These are phyloP conservation scores for Xerocomellus amylosporus DNA, from an alignment of 768 basidiomycete genomes.

Conservation along the genomic window DNA sequence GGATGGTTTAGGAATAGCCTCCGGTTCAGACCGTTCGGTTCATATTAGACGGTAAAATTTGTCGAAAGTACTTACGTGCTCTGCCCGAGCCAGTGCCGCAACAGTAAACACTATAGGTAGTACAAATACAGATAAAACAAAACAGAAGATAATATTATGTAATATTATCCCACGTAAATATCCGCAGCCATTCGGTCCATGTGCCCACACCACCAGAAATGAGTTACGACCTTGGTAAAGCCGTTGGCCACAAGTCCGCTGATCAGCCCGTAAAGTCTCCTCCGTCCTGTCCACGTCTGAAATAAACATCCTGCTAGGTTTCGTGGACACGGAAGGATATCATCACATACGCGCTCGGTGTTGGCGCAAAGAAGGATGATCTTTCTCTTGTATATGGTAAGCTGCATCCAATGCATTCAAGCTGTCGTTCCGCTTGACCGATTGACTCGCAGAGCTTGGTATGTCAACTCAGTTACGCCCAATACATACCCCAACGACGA, in stretches of 20 bases:
- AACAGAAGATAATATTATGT: too few relatives aligned
- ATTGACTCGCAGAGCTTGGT: constrained; percentile 48
- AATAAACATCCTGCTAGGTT: constrained; percentile 44
- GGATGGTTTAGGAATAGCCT: too few relatives aligned
- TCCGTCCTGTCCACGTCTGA: not conserved
- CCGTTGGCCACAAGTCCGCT: constrained; percentile 55
- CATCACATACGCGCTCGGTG: constrained; percentile 72
- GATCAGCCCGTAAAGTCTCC: constrained; percentile 50
- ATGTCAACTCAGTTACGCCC: constrained; percentile 1
- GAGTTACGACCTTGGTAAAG: constrained; percentile 60
- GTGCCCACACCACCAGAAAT: constrained; percentile 26
- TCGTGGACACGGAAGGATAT: constrained; percentile 84
- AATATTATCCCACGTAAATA: too few relatives aligned
- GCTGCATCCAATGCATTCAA: constrained; percentile 8
- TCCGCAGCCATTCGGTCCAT: too few relatives aligned
- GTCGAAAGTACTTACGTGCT: too few relatives aligned
- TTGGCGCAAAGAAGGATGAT: constrained; percentile 79
- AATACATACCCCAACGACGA: not conserved
- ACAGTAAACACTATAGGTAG: too few relatives aligned
- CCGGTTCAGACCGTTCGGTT: too few relatives aligned
- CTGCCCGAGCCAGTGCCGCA: too few relatives aligned
- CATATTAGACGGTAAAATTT: too few relatives aligned
- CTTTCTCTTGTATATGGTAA: constrained; percentile 69
- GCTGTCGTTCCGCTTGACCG: not conserved
- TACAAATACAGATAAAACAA: too few relatives aligned